These are phyloP conservation scores for Boletus sp. DNA, from an alignment of 768 basidiomycete genomes.

Conservation along the genomic window DNA sequence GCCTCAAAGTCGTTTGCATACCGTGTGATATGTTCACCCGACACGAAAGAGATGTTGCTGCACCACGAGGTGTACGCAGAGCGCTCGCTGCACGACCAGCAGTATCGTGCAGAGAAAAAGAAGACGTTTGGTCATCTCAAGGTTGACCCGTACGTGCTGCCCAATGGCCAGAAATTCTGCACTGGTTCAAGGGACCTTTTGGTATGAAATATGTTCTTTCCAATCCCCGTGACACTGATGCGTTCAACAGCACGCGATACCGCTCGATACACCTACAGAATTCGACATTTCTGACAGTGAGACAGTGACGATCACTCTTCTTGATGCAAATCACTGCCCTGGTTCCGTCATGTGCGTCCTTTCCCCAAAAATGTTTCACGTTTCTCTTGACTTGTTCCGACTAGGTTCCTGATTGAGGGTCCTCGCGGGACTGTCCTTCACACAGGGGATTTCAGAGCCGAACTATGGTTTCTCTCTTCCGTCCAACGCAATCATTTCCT, in stretches of 20 bases:
- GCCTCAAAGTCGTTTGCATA: conserved; percentile 72
- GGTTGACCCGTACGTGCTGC: conserved; percentile 45
- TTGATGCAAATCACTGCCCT: conserved; percentile 95
- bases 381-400: neutral
- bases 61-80: conserved; percentile 70
- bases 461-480: conserved; percentile 72
- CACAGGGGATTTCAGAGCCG: conserved; percentile 91
- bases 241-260: conserved; percentile 48
- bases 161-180: conserved; percentile 49
- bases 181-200: conserved; percentile 61
- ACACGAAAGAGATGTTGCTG: conserved; percentile 86
- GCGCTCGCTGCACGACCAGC: conserved; percentile 53
- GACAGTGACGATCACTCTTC: conserved; percentile 67
- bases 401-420: conserved; percentile 84
- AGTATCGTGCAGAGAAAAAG: conserved; percentile 24
- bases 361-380: neutral
- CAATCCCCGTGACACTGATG: neutral
- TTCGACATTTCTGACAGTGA: conserved; percentile 57
- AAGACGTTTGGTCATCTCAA: conserved; percentile 70
- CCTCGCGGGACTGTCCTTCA: conserved; percentile 71
- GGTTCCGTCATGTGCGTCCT: conserved; percentile 82
- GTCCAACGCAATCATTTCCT: conserved; percentile 70
- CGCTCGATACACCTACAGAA: conserved; percentile 61
- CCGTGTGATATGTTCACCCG: conserved; percentile 71
- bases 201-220: neutral